Conservation (phyloP, 768 basidiomycete genomes). For the Suillus paluster region DNA sequence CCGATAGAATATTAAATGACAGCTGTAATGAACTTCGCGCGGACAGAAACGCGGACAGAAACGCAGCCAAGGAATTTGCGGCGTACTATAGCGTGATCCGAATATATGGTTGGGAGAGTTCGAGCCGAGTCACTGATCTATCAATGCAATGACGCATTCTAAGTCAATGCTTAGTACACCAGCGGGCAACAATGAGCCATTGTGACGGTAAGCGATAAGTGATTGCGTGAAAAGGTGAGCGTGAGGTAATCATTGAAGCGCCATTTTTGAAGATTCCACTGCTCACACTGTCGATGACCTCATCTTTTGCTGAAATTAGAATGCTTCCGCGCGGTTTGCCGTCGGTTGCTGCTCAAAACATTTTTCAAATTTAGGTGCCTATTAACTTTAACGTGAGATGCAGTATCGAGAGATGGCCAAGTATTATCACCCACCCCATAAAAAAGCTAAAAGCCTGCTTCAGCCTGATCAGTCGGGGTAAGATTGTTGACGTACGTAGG, state of each 20-base stretch:
- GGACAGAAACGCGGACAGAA: neutral
- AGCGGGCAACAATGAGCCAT: neutral
- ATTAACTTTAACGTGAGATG: neutral
- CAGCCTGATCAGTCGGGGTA: neutral
- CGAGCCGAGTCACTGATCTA: slow-evolving; percentile 4
- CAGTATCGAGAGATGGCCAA: neutral
- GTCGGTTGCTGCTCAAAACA: neutral
- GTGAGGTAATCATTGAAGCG: neutral
- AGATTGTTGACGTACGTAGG: neutral
- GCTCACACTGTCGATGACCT: too few relatives aligned
- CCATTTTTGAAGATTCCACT: neutral
- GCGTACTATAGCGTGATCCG: slow-evolving; percentile 26
- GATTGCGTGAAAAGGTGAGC: slow-evolving; percentile 1
- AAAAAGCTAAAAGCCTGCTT: neutral
- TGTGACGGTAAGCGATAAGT: neutral
- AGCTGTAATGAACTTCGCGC: slow-evolving; percentile 12
- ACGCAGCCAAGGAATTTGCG: slow-evolving; percentile 17
- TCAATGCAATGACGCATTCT: neutral
- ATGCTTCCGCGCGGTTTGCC: neutral
- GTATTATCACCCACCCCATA: neutral
- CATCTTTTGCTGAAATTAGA: too few relatives aligned
- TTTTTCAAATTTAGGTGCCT: neutral
- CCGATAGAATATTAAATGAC: neutral
- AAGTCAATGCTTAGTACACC: neutral
- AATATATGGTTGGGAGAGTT: slow-evolving; percentile 2